phyloP scores from a whole-genome alignment of 2,329 filamentous ascomycete species.

The Aspergillus vadensis region DNA sequence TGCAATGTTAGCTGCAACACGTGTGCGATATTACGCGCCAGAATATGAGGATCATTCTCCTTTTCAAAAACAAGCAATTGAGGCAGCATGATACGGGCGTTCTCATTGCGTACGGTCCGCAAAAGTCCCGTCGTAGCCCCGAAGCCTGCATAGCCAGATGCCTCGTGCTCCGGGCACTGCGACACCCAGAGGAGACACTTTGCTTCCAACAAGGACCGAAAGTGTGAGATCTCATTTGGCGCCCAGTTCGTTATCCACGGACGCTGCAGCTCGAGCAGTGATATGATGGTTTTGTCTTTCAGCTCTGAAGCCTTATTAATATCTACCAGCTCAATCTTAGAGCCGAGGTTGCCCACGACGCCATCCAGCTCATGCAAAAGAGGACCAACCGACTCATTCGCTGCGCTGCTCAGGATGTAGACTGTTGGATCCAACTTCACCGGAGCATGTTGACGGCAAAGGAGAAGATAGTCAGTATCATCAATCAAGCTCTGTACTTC shows the following conservation, averaged over 20 bases:
- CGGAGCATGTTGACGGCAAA: neutral
- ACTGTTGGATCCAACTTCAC: neutral
- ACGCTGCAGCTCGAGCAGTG: slow-evolving; percentile 19
- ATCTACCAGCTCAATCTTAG: neutral
- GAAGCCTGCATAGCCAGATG: slow-evolving; percentile 15
- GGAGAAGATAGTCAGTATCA: neutral
- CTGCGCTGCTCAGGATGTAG: neutral
- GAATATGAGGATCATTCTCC: neutral
- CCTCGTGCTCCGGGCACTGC: slow-evolving; percentile 16
- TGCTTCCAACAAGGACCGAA: slow-evolving; percentile 16
- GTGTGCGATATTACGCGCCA: neutral
- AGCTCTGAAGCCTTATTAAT: slow-evolving; percentile 15
- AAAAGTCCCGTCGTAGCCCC: slow-evolving; percentile 26
- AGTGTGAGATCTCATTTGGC: slow-evolving; percentile 12
- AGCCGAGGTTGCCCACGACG: neutral
- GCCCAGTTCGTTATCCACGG: slow-evolving; percentile 20
- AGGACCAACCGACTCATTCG: no score
- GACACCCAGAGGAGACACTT: slow-evolving; percentile 27
- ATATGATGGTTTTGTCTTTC: slow-evolving; percentile 22
- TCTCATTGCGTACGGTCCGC: slow-evolving; percentile 29
- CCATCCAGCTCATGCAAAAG: neutral
- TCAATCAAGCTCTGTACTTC: neutral
- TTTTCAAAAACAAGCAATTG: slow-evolving; percentile 22
- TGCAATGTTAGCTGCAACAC: neutral
- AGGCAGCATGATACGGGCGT: slow-evolving; percentile 22